These are phyloP conservation scores for Kurtzmaniella cleridarum DNA, from an alignment of 805 yeast species.

Conservation along the genomic window DNA sequence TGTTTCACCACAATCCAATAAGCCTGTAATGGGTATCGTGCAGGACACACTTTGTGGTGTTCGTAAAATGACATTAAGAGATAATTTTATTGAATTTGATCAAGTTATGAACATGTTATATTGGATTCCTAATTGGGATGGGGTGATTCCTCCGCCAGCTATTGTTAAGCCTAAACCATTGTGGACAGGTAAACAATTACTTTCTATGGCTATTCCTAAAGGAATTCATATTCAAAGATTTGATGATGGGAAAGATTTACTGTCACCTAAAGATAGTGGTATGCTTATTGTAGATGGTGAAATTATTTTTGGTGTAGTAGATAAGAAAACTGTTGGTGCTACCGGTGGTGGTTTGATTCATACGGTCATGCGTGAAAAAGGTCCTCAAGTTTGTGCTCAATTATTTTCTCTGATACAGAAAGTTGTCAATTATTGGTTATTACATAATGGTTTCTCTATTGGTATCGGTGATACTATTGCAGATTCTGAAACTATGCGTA, in stretches of 20 bases:
- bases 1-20: slow-evolving; percentile 96
- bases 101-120: slow-evolving; percentile 94
- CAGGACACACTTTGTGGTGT: slow-evolving; percentile 98
- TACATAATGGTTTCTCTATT: slow-evolving; percentile 95
- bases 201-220: slow-evolving; percentile 88
- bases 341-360: slow-evolving; percentile 97
- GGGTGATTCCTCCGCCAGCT: slow-evolving; percentile 94
- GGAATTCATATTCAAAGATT: slow-evolving; percentile 94
- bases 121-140: slow-evolving; percentile 99
- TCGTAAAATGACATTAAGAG: slow-evolving; percentile 91
- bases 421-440: slow-evolving; percentile 92
- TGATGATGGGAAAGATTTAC: slow-evolving; percentile 79
- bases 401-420: slow-evolving; percentile 90
- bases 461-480: slow-evolving; percentile 99
- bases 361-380: slow-evolving; percentile 96
- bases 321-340: slow-evolving; percentile 97
- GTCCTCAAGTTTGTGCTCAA: slow-evolving; percentile 83
- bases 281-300: slow-evolving; percentile 95
- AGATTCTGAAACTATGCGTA: slow-evolving; percentile 91
- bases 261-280: slow-evolving; percentile 89
- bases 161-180: slow-evolving; percentile 89
- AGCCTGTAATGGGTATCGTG: slow-evolving; percentile 99
- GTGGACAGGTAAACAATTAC: slow-evolving; percentile 96
- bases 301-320: slow-evolving; percentile 95
- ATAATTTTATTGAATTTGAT: slow-evolving; percentile 80